Evolutionary conservation across 306 rosid genomes (phyloP), one percentile per base, ranked within the genome.

Genomic region (Adenanthera pavonina): DNA sequence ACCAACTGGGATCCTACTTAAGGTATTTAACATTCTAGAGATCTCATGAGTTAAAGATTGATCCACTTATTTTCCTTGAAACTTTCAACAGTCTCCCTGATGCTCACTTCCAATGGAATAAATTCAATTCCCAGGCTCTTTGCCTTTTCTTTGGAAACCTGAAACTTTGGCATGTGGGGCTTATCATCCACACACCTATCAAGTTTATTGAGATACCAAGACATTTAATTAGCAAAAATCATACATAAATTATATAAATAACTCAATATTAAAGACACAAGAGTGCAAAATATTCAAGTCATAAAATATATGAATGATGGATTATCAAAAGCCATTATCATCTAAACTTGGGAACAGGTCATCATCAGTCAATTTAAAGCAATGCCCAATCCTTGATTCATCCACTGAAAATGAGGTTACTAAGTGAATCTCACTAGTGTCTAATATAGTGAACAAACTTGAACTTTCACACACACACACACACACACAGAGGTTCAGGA

Each of bases 81-180:
- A 33, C 62, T 56, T 56, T 56, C 62, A 7, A n/a, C 12, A 56
- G 41, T 33, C 68, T 61, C 68, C 8, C 6, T 61, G n/a, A 61
- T 30, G 41, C 68, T 33, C 17, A 30, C 41, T 11, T 61, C 6
- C 5, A 61, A 33, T 30, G 68, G 68, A 33, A 30, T 33, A 13
- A 61, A 61, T 33, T 61, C 68, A 61, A 61, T 13, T 61, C 41
- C 68, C 41, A 61, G 33, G 41, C 17, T 61, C 41, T 33, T 30
- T 33, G 41, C 68, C 68, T 61, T 61, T 61, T 61, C 68, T 61
- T 33, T 61, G 3, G 68, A 61, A 33, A 61, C 41, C 68, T 61
- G n/a, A 30, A 0, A 61, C 68, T 13, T 30, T 61, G 61, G 68
- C 68, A 61, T 61, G 68, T 61, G 4, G 17, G 41, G 41, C 41